These are phyloP conservation scores for Limtongia smithiae DNA, from an alignment of 805 yeast species.

Conservation along the genomic window DNA sequence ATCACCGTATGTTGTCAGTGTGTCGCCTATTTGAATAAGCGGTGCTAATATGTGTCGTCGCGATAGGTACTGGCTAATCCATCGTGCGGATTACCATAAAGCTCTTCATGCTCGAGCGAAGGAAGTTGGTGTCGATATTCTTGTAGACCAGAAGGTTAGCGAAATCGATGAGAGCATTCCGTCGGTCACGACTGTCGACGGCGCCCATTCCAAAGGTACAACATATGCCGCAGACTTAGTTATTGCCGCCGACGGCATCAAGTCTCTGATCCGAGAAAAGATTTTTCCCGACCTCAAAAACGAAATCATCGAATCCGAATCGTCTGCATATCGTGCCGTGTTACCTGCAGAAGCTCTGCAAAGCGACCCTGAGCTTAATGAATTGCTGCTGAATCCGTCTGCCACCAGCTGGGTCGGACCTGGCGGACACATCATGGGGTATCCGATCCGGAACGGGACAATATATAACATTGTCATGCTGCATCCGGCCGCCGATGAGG, in stretches of 20 bases:
- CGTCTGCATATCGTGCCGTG: conserved; percentile 15
- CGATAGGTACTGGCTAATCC: conserved; percentile 11
- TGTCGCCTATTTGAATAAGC: neutral
- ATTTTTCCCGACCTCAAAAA: conserved; percentile 9
- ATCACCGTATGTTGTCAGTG: conserved; percentile 13
- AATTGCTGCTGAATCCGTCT: conserved; percentile 9
- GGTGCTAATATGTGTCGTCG: too few relatives aligned
- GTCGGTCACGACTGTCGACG: conserved; percentile 10
- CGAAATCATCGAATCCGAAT: conserved; percentile 13
- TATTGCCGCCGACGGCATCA: conserved; percentile 25
- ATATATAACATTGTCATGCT: conserved; percentile 21
- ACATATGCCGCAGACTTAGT: conserved; percentile 18
- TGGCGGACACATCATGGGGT: conserved; percentile 18
- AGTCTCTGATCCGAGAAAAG: conserved; percentile 8
- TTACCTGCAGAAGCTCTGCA: conserved; percentile 9
- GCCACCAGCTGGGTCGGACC: conserved; percentile 24
- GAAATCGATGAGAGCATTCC: conserved; percentile 8
- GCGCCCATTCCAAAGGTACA: neutral
- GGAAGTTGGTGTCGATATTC: conserved; percentile 14
- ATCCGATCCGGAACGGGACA: conserved; percentile 11
- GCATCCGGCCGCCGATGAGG: conserved; percentile 11
- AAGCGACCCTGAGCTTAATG: conserved; percentile 8
- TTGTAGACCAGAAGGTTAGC: conserved; percentile 5
- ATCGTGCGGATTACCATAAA: conserved; percentile 17
- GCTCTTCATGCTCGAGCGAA: conserved; percentile 9